phyloP scores from a whole-genome alignment of 2,329 filamentous ascomycete species.

The Fusarium pseudocircinatum region DNA sequence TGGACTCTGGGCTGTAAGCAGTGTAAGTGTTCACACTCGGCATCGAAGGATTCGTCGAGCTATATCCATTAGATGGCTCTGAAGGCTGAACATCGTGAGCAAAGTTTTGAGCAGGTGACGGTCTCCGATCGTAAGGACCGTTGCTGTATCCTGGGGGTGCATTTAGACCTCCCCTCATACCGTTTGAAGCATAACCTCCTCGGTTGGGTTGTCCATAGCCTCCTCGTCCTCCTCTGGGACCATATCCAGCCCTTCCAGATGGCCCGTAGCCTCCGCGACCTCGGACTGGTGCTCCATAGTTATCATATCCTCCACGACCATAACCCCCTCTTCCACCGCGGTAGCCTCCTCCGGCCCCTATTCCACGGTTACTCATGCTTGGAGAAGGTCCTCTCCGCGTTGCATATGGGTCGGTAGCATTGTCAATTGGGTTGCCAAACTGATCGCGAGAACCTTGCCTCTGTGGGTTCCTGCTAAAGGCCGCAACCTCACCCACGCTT shows the following conservation, averaged over 20 bases:
- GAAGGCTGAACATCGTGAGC: conserved; percentile 53
- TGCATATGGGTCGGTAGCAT: conserved; percentile 56
- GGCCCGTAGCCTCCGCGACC: conserved; percentile 58
- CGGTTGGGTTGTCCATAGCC: conserved; percentile 48
- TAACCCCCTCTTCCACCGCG: conserved; percentile 59
- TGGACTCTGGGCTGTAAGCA: conserved; percentile 55
- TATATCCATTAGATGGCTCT: conserved; percentile 43
- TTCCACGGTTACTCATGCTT: conserved; percentile 62
- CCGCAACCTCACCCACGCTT: conserved; percentile 47
- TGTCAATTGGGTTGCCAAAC: conserved; percentile 68
- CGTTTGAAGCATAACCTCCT: conserved; percentile 43
- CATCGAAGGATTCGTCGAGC: conserved; percentile 45
- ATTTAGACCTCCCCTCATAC: conserved; percentile 46
- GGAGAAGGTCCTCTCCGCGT: conserved; percentile 58
- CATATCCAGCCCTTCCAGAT: conserved; percentile 55
- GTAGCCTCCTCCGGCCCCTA: conserved; percentile 60
- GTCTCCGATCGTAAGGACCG: conserved; percentile 51
- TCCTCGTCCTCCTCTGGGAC: conserved; percentile 50
- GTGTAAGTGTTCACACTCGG: conserved; percentile 53
- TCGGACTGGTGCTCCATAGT: conserved; percentile 53
- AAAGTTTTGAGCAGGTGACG: conserved; percentile 52
- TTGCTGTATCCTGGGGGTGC: conserved; percentile 57
- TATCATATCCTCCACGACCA: conserved; percentile 61
- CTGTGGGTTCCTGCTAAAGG: conserved; percentile 47
- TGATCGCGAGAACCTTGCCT: conserved; percentile 65